Evolutionary conservation across 352 stramenopile genomes (phyloP), one percentile per base, ranked within the genome.

Genomic region (Phytophthora cactorum): DNA sequence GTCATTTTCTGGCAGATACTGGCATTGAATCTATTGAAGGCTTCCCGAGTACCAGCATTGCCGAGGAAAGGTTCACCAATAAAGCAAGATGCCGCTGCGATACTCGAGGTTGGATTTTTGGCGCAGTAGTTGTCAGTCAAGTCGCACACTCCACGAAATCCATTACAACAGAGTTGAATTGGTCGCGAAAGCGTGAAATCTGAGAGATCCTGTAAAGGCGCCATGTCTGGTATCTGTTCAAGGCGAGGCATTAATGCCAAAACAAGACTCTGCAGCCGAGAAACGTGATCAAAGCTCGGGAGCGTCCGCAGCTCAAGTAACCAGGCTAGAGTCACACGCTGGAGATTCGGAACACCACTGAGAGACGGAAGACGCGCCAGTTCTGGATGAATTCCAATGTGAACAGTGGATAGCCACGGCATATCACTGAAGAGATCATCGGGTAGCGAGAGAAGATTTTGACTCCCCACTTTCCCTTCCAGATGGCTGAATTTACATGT

Each of bases 371-470:
- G 17, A 14, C n/a, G 50, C 7, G 7, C 2, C 12, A 74, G 46
- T 5, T 65, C 9, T 11, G 5, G n/a, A 4, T 74, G 66, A 39
- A 46, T 28, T 15, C 46, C 66, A 45, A 74, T 54, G 32, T 74
- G 66, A 27, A 74, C 10, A 43, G 39, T 53, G 2, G 60, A 66
- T 14, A 74, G 29, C 66, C 60, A 69, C 7, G 53, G 59, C 60
- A 74, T 74, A 47, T 69, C 49, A 29, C 39, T 62, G 54, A 74
- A 73, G 4, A 74, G 60, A 12, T 66, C 39, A n/a, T 66, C 59
- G 7, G 59, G 59, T 4, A 74, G 41, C 4, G 1, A 6, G 17
- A 39, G 44, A 3, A 74, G 17, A 15, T 70, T 74, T 28, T 44
- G 52, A 56, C 46, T 56, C 2, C 43, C 52, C 25, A 46, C 31